Evolutionary conservation across 176 grass and related monocot genomes (phyloP), one percentile per base, ranked within the genome.

Genomic region (Oryza meyeriana): DNA sequence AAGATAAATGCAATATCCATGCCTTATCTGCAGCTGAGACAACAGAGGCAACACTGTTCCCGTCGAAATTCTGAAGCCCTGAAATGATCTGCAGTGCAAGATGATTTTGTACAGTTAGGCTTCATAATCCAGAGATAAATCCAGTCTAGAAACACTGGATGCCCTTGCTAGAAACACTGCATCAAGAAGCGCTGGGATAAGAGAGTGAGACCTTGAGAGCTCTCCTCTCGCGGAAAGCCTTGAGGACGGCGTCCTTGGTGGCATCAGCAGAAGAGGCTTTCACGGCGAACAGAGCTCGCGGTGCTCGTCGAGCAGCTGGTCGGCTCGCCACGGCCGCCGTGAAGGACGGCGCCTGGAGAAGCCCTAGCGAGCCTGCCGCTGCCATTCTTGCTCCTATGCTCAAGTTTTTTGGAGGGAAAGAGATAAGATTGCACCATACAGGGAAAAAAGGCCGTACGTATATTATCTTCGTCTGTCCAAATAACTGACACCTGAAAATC

Each of bases 21-120:
- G 94, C 95, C 92, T 98, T 93, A 78, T 98, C 95, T 50, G 95
- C 95, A 45, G 95, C 92, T 39, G 86, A 94, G 85, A 94, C 90
- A 66, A 95, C 92, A 30, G 92, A 98, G 20, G 95, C 88, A 79
- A 98, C 95, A 65, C 52, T 94, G 47, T 61, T 66, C 84, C 82
- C 86, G 86, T 98, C 90, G 18, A 93, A 94, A 36, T 98, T 98
- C 30, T 89, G 90, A 30, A 98, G 92, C 55, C 92, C 92, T 4
- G 95, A 94, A 32, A 98, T 98, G 52, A 98, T 95, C 95, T 98
- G 82, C 84, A 79, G 75, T 75, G 50, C 12, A 83, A 42, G 58
- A 6, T 2, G n/a, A 82, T n/a, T n/a, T n/a, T n/a, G n/a, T n/a
- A n/a, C n/a, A n/a, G n/a, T n/a, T n/a, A n/a, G n/a, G n/a, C n/a